Evolutionary conservation across 495 filamentous ascomycete species (phyloP).

Genomic region (Hyaloscypha variabilis): DNA sequence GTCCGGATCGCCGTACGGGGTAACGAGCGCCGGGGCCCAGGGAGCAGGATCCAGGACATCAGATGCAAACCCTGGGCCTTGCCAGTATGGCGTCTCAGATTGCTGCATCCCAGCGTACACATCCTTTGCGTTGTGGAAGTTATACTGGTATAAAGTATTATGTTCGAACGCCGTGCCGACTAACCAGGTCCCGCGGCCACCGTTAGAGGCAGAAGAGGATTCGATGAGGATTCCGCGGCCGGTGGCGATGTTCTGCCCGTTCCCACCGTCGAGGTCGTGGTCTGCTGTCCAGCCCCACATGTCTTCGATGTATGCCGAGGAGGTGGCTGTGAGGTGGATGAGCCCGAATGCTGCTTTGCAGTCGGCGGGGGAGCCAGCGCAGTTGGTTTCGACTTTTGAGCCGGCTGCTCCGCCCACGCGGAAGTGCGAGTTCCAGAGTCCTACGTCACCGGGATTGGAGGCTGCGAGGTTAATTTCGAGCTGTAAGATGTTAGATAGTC

Average conservation of each 20-base stretch:
- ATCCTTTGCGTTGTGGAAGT: conserved; percentile 62
- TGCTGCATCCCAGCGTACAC: conserved; percentile 76
- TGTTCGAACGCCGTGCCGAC: conserved; percentile 77
- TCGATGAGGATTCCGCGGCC: conserved; percentile 66
- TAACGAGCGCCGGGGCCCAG: conserved; percentile 12
- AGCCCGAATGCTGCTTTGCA: conserved; percentile 57
- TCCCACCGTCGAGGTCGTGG: conserved; percentile 58
- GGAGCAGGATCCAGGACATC: conserved; percentile 9
- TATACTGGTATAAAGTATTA: conserved; percentile 75
- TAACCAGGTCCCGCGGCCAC: conserved; percentile 57
- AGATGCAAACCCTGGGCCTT: conserved; percentile 31
- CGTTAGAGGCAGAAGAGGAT: conserved; percentile 31
- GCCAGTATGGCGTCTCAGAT: conserved; percentile 78
- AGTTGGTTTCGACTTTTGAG: conserved; percentile 44
- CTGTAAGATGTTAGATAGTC: conserved; percentile 28
- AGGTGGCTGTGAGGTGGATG: conserved; percentile 49
- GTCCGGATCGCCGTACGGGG: conserved; percentile 56
- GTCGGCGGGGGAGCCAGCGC: conserved; percentile 33
- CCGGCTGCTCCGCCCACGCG: conserved; percentile 59
- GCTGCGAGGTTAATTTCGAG: conserved; percentile 23
- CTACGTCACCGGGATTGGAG: conserved; percentile 38
- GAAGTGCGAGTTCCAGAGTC: conserved; percentile 58
- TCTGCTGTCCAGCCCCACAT: conserved; percentile 58
- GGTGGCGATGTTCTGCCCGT: conserved; percentile 51
- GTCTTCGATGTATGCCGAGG: conserved; percentile 58